These are phyloP conservation scores for Trichoderma polysporum DNA, from an alignment of 2,329 filamentous ascomycete genomes.

Conservation along the genomic window DNA sequence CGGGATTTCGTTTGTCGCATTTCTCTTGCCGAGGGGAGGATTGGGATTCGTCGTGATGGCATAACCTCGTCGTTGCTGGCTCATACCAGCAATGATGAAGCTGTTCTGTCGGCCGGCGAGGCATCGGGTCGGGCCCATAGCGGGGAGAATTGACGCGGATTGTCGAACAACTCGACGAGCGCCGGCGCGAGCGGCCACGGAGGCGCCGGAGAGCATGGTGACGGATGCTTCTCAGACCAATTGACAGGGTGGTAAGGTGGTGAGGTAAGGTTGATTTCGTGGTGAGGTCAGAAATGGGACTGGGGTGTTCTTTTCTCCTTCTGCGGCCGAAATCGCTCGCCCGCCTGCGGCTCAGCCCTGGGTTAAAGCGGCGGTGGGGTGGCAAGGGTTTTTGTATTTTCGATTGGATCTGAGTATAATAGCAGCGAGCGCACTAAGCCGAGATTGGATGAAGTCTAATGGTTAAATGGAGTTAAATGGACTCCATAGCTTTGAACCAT, in stretches of 20 bases:
- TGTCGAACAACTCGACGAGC: background rate
- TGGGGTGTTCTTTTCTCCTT: background rate
- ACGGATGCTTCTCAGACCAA: background rate
- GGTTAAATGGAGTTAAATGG: no score
- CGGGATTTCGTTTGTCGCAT: constrained; percentile 75
- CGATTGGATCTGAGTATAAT: no score
- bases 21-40: constrained; percentile 77
- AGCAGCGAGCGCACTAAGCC: no score
- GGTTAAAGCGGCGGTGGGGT: no score
- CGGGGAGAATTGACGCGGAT: background rate
- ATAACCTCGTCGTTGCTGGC: constrained; percentile 20
- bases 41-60: constrained; percentile 59
- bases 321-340: background rate
- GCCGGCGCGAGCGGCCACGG: background rate
- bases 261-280: background rate
- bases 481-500: no score
- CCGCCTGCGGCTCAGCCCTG: no score
- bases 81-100: background rate
- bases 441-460: no score
- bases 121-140: background rate
- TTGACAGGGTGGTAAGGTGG: background rate
- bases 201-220: background rate
- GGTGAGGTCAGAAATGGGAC: background rate
- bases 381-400: no score
- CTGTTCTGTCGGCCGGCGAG: background rate